A percentile compares a stretch with the other conserved stretches of the same genome.
Evolutionary conservation across 2,329 filamentous ascomycete species (phyloP).

Genomic region (Aureobasidium namibiae): DNA sequence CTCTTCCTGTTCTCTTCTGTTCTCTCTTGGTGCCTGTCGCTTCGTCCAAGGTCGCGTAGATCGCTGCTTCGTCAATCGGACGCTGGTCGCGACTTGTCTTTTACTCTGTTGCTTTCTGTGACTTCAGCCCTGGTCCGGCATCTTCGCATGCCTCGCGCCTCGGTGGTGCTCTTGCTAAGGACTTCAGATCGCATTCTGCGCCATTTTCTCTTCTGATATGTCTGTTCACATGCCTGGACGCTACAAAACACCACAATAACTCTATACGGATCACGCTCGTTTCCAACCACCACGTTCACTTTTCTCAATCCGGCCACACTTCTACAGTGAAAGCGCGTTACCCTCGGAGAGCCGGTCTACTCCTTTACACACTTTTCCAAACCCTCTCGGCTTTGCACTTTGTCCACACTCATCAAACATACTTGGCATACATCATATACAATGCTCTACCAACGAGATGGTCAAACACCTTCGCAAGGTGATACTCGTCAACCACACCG

Average conservation of each 20-base stretch:
- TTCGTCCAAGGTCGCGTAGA: constrained; percentile 5
- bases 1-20: background rate
- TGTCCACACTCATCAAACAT: background rate
- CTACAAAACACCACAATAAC: background rate
- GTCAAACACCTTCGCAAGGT: background rate
- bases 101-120: background rate
- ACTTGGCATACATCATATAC: background rate
- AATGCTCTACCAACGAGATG: background rate
- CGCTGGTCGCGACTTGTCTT: constrained; percentile 6
- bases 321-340: background rate
- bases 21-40: background rate
- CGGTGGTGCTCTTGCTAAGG: background rate
- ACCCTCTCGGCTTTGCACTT: background rate
- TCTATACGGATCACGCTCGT: background rate
- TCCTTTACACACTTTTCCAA: background rate
- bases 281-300: background rate
- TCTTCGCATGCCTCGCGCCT: background rate
- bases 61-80: constrained; percentile 5
- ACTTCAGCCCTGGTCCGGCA: background rate
- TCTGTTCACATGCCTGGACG: background rate
- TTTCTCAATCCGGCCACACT: background rate
- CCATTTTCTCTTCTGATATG: background rate
- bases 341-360: background rate
- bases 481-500: background rate
- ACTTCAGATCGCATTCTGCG: background rate